These are phyloP conservation scores for Harringtonia lauricola DNA, from an alignment of 2,329 filamentous ascomycete species.

Conservation along the genomic window DNA sequence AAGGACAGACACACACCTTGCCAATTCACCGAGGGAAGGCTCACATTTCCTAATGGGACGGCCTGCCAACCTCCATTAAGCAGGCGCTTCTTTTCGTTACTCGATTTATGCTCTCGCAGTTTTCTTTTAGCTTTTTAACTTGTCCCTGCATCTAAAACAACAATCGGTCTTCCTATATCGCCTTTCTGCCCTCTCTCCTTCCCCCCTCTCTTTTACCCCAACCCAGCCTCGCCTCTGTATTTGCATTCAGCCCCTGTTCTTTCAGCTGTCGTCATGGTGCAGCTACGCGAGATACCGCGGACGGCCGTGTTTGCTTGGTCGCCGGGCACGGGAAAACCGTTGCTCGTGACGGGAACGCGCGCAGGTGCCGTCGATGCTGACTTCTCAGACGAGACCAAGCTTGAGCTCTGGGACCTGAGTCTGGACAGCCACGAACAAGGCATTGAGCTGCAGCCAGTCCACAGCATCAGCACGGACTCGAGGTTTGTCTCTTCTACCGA, in stretches of 20 bases:
- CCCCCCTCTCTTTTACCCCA: not conserved
- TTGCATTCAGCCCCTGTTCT: not conserved
- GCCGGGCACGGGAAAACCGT: slow-evolving; percentile 63
- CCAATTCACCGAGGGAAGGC: not conserved
- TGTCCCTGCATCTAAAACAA: not conserved
- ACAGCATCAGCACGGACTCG: slow-evolving; percentile 76
- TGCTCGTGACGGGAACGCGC: slow-evolving; percentile 86
- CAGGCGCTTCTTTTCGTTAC: not conserved
- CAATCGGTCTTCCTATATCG: no score
- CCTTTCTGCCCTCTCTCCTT: not conserved
- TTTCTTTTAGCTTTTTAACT: not conserved
- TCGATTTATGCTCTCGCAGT: not conserved
- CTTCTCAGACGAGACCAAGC: slow-evolving; percentile 92
- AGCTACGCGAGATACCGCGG: slow-evolving; percentile 88
- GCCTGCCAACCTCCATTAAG: slow-evolving; percentile 1
- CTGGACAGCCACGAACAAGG: slow-evolving; percentile 66
- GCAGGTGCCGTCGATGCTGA: slow-evolving; percentile 93
- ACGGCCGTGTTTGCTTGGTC: slow-evolving; percentile 98
- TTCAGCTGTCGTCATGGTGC: slow-evolving; percentile 60
- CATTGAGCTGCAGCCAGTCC: slow-evolving; percentile 75
- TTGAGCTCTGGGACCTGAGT: slow-evolving; percentile 91
- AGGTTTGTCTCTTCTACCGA: slow-evolving; percentile 49
- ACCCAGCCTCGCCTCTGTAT: not conserved
- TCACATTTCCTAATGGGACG: slow-evolving; percentile 1
- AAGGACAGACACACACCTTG: slow-evolving; percentile 8